Conservation (phyloP, 192 early-diverging fungal species). For the Geranomyces variabilis region DNA sequence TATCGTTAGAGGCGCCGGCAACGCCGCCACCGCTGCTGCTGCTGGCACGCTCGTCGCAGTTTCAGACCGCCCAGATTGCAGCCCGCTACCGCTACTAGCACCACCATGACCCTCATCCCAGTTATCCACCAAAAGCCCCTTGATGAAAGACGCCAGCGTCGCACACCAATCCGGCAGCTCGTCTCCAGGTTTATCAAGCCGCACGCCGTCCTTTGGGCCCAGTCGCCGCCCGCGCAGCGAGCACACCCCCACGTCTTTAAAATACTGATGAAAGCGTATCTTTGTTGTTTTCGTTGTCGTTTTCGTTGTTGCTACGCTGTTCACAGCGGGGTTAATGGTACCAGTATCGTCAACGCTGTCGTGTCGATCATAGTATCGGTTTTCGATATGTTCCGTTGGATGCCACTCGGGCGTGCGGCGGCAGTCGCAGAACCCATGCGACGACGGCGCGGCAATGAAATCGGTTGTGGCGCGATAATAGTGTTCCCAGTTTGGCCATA, state of each 20-base stretch:
- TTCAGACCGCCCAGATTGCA: too few relatives aligned
- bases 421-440: conserved; percentile 2
- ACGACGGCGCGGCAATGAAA: neutral
- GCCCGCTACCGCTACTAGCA: too few relatives aligned
- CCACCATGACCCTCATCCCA: too few relatives aligned
- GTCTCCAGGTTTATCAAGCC: too few relatives aligned
- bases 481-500: neutral
- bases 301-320: neutral
- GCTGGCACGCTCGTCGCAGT: too few relatives aligned
- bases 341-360: too few relatives aligned
- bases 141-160: neutral
- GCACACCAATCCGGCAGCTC: neutral
- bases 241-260: conserved; percentile 14
- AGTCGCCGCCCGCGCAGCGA: neutral
- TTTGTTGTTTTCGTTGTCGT: neutral
- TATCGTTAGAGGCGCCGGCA: neutral
- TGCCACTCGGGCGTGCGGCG: neutral
- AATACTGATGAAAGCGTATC: conserved; percentile 1
- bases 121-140: neutral
- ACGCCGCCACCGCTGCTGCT: too few relatives aligned
- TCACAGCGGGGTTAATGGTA: too few relatives aligned
- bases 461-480: conserved; percentile 2
- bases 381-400: neutral
- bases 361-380: neutral
- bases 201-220: too few relatives aligned